Base-by-base conservation (phyloP, 2,329 filamentous ascomycete genomes). In the Phialophora tarda region DNA sequence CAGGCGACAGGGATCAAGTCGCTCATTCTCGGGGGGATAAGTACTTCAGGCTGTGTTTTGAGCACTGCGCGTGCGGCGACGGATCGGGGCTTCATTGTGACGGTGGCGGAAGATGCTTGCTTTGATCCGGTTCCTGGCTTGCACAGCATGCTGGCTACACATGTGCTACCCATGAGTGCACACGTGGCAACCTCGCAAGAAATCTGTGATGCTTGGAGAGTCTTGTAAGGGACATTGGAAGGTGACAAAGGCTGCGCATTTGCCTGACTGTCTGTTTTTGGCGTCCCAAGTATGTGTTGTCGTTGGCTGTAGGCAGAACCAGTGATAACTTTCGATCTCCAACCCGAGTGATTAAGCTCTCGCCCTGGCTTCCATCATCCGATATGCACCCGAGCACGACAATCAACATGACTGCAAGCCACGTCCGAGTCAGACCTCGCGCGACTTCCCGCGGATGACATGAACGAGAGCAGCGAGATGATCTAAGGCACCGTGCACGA, bases 21-120 rank as follows among this genome's bases (percentile, higher is more conserved):
- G 5, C 54, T 71, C n/a, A 68, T 71, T 34, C 41, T 69, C 10
- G 50, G 51, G 26, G 68, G 71, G 12, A 32, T 72, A 11, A 68
- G 56, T 44, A 72, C 68, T 24, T 69, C 65, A 47, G 71, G 70
- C 23, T 71, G 74, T 75, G 62, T 73, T 62, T 53, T 76, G 71
- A 71, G 72, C 51, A 75, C 73, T 11, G 67, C 73, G 21, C 59
- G 71, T 44, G 66, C 67, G 26, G 74, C 72, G 11, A 61, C 60
- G 17, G 74, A 75, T 67, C 69, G 38, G 12, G 73, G 72, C 28
- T 75, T 69, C 57, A 73, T 75, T 17, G 73, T 75, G 26, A 72
- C 73, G n/a, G 72, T 74, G 30, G 62, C 74, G 30, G 66, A 63
- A 50, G 74, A 75, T 62, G 73, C 69, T 28, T 75, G 74, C 66